Conservation (phyloP, 2,329 filamentous ascomycete species). For the Penicillium sp. region DNA sequence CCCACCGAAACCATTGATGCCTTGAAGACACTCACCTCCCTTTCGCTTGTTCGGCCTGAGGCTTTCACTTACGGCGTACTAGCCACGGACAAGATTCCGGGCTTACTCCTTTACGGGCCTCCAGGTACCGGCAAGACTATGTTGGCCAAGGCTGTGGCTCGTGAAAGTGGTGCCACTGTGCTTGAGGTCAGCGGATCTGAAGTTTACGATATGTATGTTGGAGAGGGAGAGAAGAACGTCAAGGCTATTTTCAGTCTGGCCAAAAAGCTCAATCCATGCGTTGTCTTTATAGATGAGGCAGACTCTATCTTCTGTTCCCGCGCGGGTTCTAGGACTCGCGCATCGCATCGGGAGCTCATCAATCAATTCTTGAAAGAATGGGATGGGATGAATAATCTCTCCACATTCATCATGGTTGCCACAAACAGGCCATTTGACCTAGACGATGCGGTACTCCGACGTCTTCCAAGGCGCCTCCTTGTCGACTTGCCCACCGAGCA, state of each 20-base stretch:
- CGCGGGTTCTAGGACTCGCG: slow-evolving; percentile 64
- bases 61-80: slow-evolving; percentile 97
- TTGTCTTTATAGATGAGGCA: slow-evolving; percentile 97
- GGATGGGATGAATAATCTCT: slow-evolving; percentile 85
- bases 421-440: slow-evolving; percentile 95
- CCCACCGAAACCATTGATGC: slow-evolving; percentile 82
- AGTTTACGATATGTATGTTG: slow-evolving; percentile 95
- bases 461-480: slow-evolving; percentile 54
- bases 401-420: slow-evolving; percentile 97
- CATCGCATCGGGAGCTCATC: slow-evolving; percentile 83
- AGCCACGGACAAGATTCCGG: slow-evolving; percentile 86
- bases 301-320: slow-evolving; percentile 88
- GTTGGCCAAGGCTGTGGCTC: slow-evolving; percentile 68
- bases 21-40: slow-evolving; percentile 83
- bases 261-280: slow-evolving; percentile 86
- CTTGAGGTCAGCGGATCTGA: slow-evolving; percentile 88
- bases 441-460: slow-evolving; percentile 64
- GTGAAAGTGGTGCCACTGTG: slow-evolving; percentile 69
- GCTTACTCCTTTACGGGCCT: slow-evolving; percentile 84
- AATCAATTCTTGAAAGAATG: slow-evolving; percentile 97
- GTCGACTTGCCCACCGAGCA: slow-evolving; percentile 54
- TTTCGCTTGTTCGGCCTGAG: slow-evolving; percentile 85
- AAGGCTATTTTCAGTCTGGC: slow-evolving; percentile 89
- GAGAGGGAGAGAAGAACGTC: slow-evolving; percentile 95
- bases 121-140: slow-evolving; percentile 71